phyloP scores from a whole-genome alignment of 2,329 filamentous ascomycete genomes.

The Aaosphaeria arxii region DNA sequence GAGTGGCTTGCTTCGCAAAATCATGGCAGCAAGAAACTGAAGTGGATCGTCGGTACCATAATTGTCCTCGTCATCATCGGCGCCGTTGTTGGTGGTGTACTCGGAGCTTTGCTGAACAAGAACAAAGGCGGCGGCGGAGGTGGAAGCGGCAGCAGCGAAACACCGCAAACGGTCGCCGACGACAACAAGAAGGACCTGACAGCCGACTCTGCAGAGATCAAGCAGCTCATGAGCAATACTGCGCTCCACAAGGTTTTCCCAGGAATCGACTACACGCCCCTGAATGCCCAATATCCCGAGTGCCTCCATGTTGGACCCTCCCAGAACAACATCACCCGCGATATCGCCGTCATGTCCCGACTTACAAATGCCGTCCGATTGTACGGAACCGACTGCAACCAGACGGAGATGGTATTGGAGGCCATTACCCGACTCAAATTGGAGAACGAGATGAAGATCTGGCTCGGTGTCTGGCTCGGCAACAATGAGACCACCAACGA shows the following conservation, averaged over 20 bases:
- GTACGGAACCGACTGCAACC: conserved; percentile 96
- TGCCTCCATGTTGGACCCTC: conserved; percentile 75
- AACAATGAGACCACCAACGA: conserved; percentile 77
- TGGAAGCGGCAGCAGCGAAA: conserved; percentile 11
- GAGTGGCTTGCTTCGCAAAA: conserved; percentile 62
- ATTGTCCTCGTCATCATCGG: conserved; percentile 66
- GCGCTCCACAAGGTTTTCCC: conserved; percentile 91
- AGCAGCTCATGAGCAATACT: conserved; percentile 74
- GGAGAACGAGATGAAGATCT: conserved; percentile 72
- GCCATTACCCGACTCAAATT: conserved; percentile 73
- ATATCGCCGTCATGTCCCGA: conserved; percentile 85
- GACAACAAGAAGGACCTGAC: conserved; percentile 71
- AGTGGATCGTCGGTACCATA: conserved; percentile 64
- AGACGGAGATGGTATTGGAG: conserved; percentile 89
- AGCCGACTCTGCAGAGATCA: conserved; percentile 74
- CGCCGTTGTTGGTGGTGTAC: conserved; percentile 69
- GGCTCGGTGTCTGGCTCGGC: conserved; percentile 94
- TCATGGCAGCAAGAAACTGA: conserved; percentile 62
- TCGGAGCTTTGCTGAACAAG: conserved; percentile 67
- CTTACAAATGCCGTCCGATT: conserved; percentile 83
- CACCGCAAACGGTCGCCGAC: conserved; percentile 46
- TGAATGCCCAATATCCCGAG: conserved; percentile 85
- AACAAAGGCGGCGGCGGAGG: conserved; percentile 18
- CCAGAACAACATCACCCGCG: conserved; percentile 91
- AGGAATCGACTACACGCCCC: conserved; percentile 91